These are phyloP conservation scores for Metschnikowia arizonensis DNA, from an alignment of 805 yeast genomes.

Conservation along the genomic window DNA sequence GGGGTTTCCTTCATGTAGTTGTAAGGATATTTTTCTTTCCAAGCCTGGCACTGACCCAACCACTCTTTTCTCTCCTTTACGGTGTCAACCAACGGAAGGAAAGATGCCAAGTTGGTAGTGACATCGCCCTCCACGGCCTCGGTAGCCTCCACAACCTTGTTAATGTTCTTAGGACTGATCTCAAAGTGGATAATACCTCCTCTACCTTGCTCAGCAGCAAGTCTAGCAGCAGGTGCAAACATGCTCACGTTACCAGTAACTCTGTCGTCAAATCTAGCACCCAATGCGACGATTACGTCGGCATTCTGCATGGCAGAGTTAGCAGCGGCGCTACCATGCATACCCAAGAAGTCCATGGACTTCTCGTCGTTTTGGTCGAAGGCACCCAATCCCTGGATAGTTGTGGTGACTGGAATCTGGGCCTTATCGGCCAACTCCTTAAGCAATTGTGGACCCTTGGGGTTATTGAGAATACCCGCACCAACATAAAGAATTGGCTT, in stretches of 20 bases:
- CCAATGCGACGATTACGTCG: slow-evolving; percentile 88
- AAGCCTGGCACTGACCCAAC: slow-evolving; percentile 66
- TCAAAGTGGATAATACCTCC: slow-evolving; percentile 98
- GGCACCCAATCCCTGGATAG: slow-evolving; percentile 90
- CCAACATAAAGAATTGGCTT: slow-evolving; percentile 90
- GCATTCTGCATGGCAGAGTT: slow-evolving; percentile 92
- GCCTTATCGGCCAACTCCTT: slow-evolving; percentile 88
- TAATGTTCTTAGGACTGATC: slow-evolving; percentile 93
- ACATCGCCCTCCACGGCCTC: slow-evolving; percentile 98
- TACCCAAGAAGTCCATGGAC: slow-evolving; percentile 93
- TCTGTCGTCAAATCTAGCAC: slow-evolving; percentile 98
- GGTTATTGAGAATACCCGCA: slow-evolving; percentile 77
- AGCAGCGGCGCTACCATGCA: slow-evolving; percentile 97
- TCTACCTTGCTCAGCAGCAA: slow-evolving; percentile 80
- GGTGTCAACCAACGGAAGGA: slow-evolving; percentile 65
- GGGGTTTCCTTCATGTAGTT: slow-evolving; percentile 76
- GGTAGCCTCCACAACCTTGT: slow-evolving; percentile 94
- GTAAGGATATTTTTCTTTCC: slow-evolving; percentile 88
- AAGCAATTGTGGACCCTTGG: slow-evolving; percentile 73
- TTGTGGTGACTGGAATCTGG: slow-evolving; percentile 92
- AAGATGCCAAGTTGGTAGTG: slow-evolving; percentile 63
- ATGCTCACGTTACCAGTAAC: slow-evolving; percentile 82
- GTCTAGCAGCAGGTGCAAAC: slow-evolving; percentile 91
- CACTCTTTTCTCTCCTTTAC: slow-evolving; percentile 73
- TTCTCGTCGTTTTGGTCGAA: slow-evolving; percentile 89